Conservation (phyloP, 2,329 filamentous ascomycete genomes). For the Colletotrichum tanaceti region DNA sequence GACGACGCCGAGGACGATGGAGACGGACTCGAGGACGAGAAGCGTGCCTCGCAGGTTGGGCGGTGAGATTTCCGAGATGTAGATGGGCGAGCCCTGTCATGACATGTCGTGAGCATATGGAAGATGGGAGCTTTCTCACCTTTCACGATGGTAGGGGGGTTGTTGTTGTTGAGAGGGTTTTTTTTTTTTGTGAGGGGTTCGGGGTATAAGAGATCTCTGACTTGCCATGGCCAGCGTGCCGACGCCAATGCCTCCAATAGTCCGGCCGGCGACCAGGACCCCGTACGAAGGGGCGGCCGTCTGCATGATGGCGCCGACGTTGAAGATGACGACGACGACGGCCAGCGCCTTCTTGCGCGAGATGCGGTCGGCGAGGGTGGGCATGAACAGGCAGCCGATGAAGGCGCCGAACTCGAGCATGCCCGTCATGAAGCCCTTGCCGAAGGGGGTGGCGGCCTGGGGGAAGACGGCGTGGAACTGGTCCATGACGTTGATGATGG, state of each 20-base stretch:
- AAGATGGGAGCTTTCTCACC: too few species aligned
- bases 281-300: constrained; percentile 46
- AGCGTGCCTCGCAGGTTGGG: constrained; percentile 54
- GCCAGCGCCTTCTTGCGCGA: constrained; percentile 57
- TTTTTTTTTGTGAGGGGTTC: too few species aligned
- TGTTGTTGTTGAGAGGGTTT: too few species aligned
- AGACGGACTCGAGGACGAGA: constrained; percentile 63
- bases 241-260: constrained; percentile 49
- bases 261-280: constrained; percentile 45
- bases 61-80: constrained; percentile 51
- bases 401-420: constrained; percentile 57
- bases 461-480: constrained; percentile 57
- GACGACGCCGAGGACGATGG: constrained; percentile 63
- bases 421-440: constrained; percentile 52
- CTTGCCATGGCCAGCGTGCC: constrained; percentile 47
- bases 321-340: constrained; percentile 53
- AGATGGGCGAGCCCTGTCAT: constrained; percentile 44
- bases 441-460: constrained; percentile 43
- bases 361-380: constrained; percentile 54
- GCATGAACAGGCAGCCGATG: constrained; percentile 50
- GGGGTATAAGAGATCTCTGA: too few species aligned
- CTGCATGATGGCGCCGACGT: constrained; percentile 56
- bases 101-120: background rate
- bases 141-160: too few species aligned
- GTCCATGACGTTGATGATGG: constrained; percentile 58